Percentiles rank a stretch among this genome's conserved stretches.
These are phyloP conservation scores for Tolypocladium ovalisporum DNA, from an alignment of 2,329 filamentous ascomycete species.

Conservation along the genomic window DNA sequence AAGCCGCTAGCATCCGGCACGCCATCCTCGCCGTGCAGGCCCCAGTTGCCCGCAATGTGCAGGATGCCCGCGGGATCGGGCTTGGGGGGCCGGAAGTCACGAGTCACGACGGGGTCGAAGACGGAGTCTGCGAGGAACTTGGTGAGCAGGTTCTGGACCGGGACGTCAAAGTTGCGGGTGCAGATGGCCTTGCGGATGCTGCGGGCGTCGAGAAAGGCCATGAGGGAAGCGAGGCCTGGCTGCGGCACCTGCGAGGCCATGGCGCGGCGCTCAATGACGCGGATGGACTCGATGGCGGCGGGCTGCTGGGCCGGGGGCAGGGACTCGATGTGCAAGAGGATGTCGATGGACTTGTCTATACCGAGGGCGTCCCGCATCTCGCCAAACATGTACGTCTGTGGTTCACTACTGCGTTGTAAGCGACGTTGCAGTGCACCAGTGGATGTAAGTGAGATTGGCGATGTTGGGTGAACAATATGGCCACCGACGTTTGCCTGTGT, in stretches of 20 bases:
- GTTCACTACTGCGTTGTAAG: slow-evolving; percentile 46
- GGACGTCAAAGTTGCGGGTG: slow-evolving; percentile 84
- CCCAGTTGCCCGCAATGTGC: slow-evolving; percentile 74
- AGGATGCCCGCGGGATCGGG: slow-evolving; percentile 80
- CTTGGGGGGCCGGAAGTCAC: slow-evolving; percentile 75
- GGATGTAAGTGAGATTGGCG: neutral
- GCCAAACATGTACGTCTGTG: slow-evolving; percentile 91
- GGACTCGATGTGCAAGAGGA: slow-evolving; percentile 75
- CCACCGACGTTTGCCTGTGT: neutral
- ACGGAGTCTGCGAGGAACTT: slow-evolving; percentile 60
- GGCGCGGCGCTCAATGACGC: slow-evolving; percentile 66
- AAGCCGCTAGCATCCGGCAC: slow-evolving; percentile 32
- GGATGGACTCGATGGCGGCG: slow-evolving; percentile 61
- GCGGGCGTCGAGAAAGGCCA: slow-evolving; percentile 66
- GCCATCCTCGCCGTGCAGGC: slow-evolving; percentile 28
- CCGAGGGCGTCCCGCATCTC: slow-evolving; percentile 70
- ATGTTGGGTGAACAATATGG: neutral
- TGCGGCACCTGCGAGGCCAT: slow-evolving; percentile 76
- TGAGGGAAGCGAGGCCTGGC: slow-evolving; percentile 65
- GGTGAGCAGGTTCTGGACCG: slow-evolving; percentile 61
- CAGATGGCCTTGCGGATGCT: slow-evolving; percentile 72
- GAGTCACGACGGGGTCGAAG: slow-evolving; percentile 73
- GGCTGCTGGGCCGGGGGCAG: slow-evolving; percentile 52
- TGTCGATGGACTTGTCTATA: slow-evolving; percentile 67
- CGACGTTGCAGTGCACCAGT: neutral